These are phyloP conservation scores for Pinus albicaulis DNA, from an alignment of 75 land plant genomes.

Conservation along the genomic window DNA sequence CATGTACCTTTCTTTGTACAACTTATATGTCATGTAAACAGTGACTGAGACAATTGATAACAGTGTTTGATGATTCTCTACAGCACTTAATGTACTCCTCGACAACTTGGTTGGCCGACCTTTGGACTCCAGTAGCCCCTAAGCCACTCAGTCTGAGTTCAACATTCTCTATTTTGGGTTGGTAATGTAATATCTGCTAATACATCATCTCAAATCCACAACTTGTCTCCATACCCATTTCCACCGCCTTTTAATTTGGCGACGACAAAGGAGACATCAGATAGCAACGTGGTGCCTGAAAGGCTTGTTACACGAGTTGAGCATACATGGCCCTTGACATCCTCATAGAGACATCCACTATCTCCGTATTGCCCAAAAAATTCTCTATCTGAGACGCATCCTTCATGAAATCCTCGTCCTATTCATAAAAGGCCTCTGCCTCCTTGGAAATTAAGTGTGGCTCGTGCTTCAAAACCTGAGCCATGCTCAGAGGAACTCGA, in stretches of 20 bases:
- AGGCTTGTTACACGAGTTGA: conserved; percentile 82
- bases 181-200: conserved; percentile 44
- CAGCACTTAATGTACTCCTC: too few relatives aligned
- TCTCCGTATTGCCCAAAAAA: conserved; percentile 40
- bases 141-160: too few relatives aligned
- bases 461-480: conserved; percentile 78
- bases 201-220: conserved; percentile 99
- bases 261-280: conserved; percentile 49
- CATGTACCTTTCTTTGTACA: too few relatives aligned
- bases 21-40: too few relatives aligned
- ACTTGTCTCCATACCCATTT: conserved; percentile 88
- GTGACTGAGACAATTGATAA: too few relatives aligned
- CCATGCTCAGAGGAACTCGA: conserved; percentile 71
- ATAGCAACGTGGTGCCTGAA: conserved; percentile 82
- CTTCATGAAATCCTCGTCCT: conserved; percentile 90
- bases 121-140: too few relatives aligned
- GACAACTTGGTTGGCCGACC: too few relatives aligned
- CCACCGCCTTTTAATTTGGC: conserved; percentile 46
- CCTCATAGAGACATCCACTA: conserved; percentile 63
- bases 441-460: conserved; percentile 76
- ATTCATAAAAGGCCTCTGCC: conserved; percentile 86
- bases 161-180: too few relatives aligned
- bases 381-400: conserved; percentile 66
- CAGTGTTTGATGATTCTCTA: too few relatives aligned
- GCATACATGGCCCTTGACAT: conserved; percentile 97